Base-by-base conservation (phyloP, 371 early-diverging fungal species). In the Umbelopsis sp. region DNA sequence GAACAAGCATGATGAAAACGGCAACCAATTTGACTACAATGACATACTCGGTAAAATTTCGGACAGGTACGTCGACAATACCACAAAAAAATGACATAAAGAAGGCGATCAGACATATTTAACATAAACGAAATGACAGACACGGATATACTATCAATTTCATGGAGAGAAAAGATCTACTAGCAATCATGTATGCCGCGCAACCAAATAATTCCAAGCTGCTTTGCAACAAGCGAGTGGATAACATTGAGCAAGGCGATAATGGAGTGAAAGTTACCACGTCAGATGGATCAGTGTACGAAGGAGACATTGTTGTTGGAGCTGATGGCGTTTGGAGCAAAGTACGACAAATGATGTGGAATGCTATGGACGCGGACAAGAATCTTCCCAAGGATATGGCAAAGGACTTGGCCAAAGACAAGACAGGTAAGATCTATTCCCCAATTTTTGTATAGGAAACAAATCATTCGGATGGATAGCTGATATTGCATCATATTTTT, bases 301-400 rank as follows among this genome's bases (percentile, higher is more conserved):
- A 44, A 45, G 64, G 64, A 6, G 64, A 64, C 35, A 45, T 64
- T 12, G 46, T 64, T 1, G 25, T 64, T 46, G 64, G 64, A 38
- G 64, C 64, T 14, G 64, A 64, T 44, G 64, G 64, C 10, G 64
- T 46, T 10, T 64, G 64, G 64, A 45, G 45, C 29, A 44, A 9
- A 24, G 44, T 64, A 10, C 64, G 64, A 0, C 64, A 29, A 24
- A n/a, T 20, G 9, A 64, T 64, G 64, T 64, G 57, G 57, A 29
- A 35, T 18, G 57, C 35, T 29, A 57, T 57, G 57, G 57, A 57
- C 10, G n/a, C 18, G 0, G 57, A 57, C 29, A 48, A 16, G 1
- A 41, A 0, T 0, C 48, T 48, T 20, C 2, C 48, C 1, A 48
- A 48, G 18, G 29, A 18, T 10, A 12, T 35, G 4, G 35, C 57